Evolutionary conservation across 768 basidiomycete genomes (phyloP), one percentile per base, ranked within the genome.

Genomic region (Podaxis sp.): DNA sequence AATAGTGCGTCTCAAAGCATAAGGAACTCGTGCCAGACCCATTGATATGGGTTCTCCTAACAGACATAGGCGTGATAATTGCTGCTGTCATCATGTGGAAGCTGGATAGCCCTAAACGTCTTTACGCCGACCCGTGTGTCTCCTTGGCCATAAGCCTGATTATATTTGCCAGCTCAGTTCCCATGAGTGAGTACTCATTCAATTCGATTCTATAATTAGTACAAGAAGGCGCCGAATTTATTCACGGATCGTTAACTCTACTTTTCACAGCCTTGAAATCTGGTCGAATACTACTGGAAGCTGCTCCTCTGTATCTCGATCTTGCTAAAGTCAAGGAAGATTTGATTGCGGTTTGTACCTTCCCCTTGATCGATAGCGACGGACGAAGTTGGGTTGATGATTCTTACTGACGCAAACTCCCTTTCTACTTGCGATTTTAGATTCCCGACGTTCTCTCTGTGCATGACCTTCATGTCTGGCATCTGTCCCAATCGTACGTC

Each of bases 401-500:
- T 30, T 30, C 60, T n/a, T 33, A 38, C 41, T 60, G 37, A 30
- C 22, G 41, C 26, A 3, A 36, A 22, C 22, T 41, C 33, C 7
- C 38, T 37, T 20, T 51, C 33, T 22, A 11, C 28, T 50, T 38
- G 6, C 22, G 20, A 15, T 54, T 54, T 40, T 56, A 84, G 82
- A 67, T 80, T 53, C 80, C 80, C 3, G 74, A 77, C 58, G 83
- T 84, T 0, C 67, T 78, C 11, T 78, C 81, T 3, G 72, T 84
- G 7, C 83, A 83, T 67, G 82, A 83, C 67, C 69, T 84, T 40
- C 82, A 84, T 67, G 80, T 84, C 22, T 84, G 83, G 84, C 82
- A 84, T 63, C 73, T 85, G 12, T 84, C 83, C 7, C 81, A 85
- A 69, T 77, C 77, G 83, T 84, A 68, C 64, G 79, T 71, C 48